Percentiles rank a stretch among this genome's conserved stretches.
These are phyloP conservation scores for Alternaria brassicae DNA, from an alignment of 2,329 filamentous ascomycete genomes.

Conservation along the genomic window DNA sequence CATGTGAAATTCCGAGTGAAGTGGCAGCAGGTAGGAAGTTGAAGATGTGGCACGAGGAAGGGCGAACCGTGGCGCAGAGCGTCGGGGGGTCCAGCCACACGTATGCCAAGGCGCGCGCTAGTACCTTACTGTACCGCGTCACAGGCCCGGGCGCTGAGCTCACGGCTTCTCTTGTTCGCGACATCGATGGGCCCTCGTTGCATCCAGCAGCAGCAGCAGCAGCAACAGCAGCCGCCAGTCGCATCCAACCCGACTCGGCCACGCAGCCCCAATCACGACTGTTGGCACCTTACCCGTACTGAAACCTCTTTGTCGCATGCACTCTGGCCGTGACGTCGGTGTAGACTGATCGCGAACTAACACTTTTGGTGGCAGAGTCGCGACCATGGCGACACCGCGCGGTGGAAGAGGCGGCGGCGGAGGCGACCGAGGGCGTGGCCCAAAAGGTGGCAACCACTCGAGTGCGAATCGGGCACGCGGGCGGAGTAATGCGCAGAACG, in stretches of 20 bases:
- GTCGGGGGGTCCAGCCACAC: constrained; percentile 4
- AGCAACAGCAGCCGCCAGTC: constrained; percentile 31
- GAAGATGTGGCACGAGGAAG: not conserved
- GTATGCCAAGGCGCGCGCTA: constrained; percentile 23
- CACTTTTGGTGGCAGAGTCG: constrained; percentile 18
- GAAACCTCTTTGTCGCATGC: not conserved
- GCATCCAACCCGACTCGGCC: constrained; percentile 28
- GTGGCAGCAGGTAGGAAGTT: not conserved
- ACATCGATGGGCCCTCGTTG: constrained; percentile 28
- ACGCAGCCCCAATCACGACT: constrained; percentile 7
- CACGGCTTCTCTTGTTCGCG: constrained; percentile 23
- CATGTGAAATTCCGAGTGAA: not conserved
- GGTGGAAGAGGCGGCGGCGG: constrained; percentile 29
- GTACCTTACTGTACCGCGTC: constrained; percentile 20
- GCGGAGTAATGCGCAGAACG: constrained; percentile 21
- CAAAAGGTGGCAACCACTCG: constrained; percentile 15
- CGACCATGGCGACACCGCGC: constrained; percentile 41
- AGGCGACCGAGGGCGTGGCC: constrained; percentile 24
- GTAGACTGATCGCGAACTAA: constrained; percentile 19
- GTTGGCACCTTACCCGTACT: not conserved
- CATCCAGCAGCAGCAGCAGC: constrained; percentile 22
- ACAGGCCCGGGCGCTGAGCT: constrained; percentile 13
- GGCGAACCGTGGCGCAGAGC: not conserved
- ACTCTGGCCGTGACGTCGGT: constrained; percentile 1
- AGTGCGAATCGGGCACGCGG: constrained; percentile 23